Percentiles rank a stretch among this genome's conserved stretches.
These are phyloP conservation scores for Mucor racemosus DNA, from an alignment of 371 early-diverging fungal genomes.

Conservation along the genomic window DNA sequence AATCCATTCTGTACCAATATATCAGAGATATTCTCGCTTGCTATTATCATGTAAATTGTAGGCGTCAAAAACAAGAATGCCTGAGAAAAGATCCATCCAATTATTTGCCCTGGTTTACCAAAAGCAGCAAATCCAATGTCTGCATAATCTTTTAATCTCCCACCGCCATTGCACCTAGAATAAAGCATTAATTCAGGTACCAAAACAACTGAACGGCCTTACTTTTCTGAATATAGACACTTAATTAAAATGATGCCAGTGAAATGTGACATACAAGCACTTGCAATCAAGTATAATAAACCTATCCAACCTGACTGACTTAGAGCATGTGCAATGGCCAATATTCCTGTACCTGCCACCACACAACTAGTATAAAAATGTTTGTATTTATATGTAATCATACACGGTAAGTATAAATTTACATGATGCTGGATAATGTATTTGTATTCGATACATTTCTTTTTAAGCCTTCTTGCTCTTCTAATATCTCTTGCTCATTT, in stretches of 20 bases:
- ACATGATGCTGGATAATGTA: slow-evolving; percentile 30
- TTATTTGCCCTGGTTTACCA: slow-evolving; percentile 61
- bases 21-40: slow-evolving; percentile 66
- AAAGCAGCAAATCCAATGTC: slow-evolving; percentile 72
- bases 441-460: slow-evolving; percentile 29
- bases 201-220: not conserved
- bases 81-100: slow-evolving; percentile 69
- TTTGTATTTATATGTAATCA: slow-evolving; percentile 14
- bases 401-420: not conserved
- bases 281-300: slow-evolving; percentile 11
- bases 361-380: slow-evolving; percentile 65
- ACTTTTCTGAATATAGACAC: slow-evolving; percentile 37
- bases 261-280: slow-evolving; percentile 60
- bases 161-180: not conserved
- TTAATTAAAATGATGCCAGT: slow-evolving; percentile 41
- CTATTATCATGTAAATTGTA: slow-evolving; percentile 78
- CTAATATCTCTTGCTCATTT: not conserved
- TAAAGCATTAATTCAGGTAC: not conserved
- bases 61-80: slow-evolving; percentile 70
- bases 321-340: slow-evolving; percentile 85
- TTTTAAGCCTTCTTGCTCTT: not conserved
- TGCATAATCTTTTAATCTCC: slow-evolving; percentile 31
- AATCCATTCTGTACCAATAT: slow-evolving; percentile 38
- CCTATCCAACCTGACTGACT: slow-evolving; percentile 84
- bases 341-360: slow-evolving; percentile 84